Conservation (phyloP, 2,329 filamentous ascomycete genomes). For the Sphaerulina populicola region DNA sequence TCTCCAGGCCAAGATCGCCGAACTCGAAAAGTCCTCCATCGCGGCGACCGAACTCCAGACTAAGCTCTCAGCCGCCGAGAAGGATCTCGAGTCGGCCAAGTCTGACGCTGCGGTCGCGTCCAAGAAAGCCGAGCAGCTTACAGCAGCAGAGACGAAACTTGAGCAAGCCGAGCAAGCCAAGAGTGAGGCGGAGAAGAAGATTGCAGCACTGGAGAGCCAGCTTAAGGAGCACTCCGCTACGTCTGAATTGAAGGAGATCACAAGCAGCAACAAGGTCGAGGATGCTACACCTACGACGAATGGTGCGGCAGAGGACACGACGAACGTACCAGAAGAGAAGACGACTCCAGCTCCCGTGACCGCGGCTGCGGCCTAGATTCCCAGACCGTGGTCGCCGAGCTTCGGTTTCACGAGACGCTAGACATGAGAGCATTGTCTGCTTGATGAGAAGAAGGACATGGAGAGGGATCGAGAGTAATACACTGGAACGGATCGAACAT, state of each 20-base stretch:
- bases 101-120: constrained; percentile 5
- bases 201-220: constrained; percentile 7
- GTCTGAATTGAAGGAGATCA: constrained; percentile 2
- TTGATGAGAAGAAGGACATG: background rate
- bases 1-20: constrained; percentile 12
- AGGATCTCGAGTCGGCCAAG: constrained; percentile 11
- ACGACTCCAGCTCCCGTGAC: background rate
- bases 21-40: constrained; percentile 9
- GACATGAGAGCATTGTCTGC: background rate
- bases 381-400: constrained; percentile 1
- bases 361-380: constrained; percentile 3
- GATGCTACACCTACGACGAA: constrained; percentile 2
- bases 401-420: background rate
- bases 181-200: constrained; percentile 6
- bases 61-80: constrained; percentile 9
- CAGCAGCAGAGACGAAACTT: constrained; percentile 6
- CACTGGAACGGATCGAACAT: background rate
- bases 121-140: constrained; percentile 9
- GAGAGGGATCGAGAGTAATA: background rate
- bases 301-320: background rate
- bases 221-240: constrained; percentile 6
- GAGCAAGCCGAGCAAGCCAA: background rate
- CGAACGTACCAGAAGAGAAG: background rate
- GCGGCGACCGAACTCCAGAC: constrained; percentile 6
- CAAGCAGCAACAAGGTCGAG: background rate